These are phyloP conservation scores for Pythium graminicola DNA, from an alignment of 352 stramenopile species.

Conservation along the genomic window DNA sequence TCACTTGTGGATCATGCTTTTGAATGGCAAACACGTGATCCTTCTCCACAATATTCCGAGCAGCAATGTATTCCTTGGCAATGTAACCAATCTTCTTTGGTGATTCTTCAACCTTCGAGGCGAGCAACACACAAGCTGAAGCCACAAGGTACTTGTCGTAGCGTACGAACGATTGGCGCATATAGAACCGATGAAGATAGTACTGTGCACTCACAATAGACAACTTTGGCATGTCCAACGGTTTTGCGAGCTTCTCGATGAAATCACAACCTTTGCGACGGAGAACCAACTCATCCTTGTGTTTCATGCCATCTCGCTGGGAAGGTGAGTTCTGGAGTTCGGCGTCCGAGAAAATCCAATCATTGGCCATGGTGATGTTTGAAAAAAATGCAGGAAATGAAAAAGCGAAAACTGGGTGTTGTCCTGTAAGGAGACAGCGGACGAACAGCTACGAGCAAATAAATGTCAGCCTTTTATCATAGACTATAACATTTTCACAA, in stretches of 20 bases:
- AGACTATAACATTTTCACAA: background rate
- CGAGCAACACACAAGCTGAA: conserved; percentile 73
- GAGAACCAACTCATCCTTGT: conserved; percentile 58
- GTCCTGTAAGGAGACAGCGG: conserved; percentile 23
- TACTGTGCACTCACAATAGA: conserved; percentile 78
- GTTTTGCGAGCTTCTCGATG: conserved; percentile 80
- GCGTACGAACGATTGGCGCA: conserved; percentile 73
- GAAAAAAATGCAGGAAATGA: background rate
- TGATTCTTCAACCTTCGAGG: conserved; percentile 79
- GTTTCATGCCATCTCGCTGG: conserved; percentile 69
- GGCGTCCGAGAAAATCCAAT: conserved; percentile 76
- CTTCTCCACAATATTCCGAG: conserved; percentile 61
- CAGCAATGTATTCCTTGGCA: conserved; percentile 63
- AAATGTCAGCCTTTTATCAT: conserved; percentile 3
- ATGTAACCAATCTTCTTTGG: conserved; percentile 75
- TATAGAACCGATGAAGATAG: conserved; percentile 87
- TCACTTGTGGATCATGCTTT: conserved; percentile 62
- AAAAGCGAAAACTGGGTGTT: conserved; percentile 6
- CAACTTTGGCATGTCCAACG: conserved; percentile 72
- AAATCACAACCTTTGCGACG: conserved; percentile 76
- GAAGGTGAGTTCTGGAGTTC: conserved; percentile 66
- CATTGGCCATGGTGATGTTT: conserved; percentile 31
- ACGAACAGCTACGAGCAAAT: conserved; percentile 13
- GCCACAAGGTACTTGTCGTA: conserved; percentile 85
- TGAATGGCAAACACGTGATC: conserved; percentile 75